A percentile compares a stretch with the other conserved stretches of the same genome.
Evolutionary conservation across 148 eudicot genomes (phyloP).

Genomic region (Rhododendron ovatum): DNA sequence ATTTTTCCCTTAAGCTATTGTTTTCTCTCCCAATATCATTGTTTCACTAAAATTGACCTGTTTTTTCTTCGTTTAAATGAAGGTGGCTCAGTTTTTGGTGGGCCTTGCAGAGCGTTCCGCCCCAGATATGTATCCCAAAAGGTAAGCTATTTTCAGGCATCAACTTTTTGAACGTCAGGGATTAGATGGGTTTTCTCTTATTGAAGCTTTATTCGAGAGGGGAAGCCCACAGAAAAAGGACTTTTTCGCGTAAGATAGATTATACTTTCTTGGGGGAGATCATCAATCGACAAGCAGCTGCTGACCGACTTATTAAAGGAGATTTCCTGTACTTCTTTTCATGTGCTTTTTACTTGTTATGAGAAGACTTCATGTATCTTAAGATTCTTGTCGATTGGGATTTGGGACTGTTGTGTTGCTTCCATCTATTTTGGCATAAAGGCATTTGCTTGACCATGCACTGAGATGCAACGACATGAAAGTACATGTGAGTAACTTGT

Average conservation of each 20-base stretch:
- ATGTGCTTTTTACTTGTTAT: background rate
- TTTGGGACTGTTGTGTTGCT: background rate
- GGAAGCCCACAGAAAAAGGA: background rate
- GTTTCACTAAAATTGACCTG: background rate
- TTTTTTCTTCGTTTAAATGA: constrained; percentile 11
- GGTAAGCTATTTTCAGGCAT: constrained; percentile 28
- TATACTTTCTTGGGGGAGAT: background rate
- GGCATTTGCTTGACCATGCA: background rate
- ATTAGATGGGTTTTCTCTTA: background rate
- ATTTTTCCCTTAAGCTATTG: background rate
- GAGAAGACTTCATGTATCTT: background rate
- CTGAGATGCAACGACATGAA: background rate
- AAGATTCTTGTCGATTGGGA: background rate
- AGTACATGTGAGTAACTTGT: background rate
- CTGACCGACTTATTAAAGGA: background rate
- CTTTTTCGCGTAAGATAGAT: background rate
- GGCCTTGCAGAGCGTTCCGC: constrained; percentile 83
- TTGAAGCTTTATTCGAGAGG: background rate
- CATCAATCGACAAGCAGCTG: background rate
- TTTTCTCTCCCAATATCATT: background rate
- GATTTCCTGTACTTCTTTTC: background rate
- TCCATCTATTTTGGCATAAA: background rate
- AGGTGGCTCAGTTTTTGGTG: constrained; percentile 85
- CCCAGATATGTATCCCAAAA: constrained; percentile 56
- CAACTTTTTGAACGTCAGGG: background rate